Percentiles rank a stretch among this genome's conserved stretches.
Conservation (phyloP, 2,329 filamentous ascomycete species). For the Aspergillus pseudoglaucus region DNA sequence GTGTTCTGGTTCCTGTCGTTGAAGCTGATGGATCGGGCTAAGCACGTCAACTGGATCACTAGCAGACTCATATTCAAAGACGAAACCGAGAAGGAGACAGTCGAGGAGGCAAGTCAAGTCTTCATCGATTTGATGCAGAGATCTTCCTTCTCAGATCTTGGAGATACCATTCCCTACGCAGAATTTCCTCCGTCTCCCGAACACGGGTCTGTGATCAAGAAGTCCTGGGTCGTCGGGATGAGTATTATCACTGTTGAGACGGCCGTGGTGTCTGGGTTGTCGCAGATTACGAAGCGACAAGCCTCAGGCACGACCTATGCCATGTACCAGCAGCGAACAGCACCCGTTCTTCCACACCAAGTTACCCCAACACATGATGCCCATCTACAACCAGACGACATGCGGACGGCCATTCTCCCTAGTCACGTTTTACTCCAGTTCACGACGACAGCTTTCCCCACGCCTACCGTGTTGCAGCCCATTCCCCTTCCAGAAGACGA, state of each 20-base stretch:
- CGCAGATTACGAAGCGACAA: conserved; percentile 46
- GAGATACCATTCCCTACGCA: conserved; percentile 52
- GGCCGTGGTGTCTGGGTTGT: conserved; percentile 40
- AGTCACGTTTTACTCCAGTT: conserved; percentile 42
- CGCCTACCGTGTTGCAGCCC: conserved; percentile 53
- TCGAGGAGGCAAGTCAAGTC: conserved; percentile 89
- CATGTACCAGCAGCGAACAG: conserved; percentile 42
- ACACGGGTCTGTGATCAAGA: conserved; percentile 38
- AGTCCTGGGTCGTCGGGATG: conserved; percentile 47
- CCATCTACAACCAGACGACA: conserved; percentile 32
- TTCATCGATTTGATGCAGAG: conserved; percentile 94
- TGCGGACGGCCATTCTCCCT: conserved; percentile 38
- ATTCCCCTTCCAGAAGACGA: conserved; percentile 71
- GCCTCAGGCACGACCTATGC: conserved; percentile 46
- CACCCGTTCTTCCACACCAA: conserved; percentile 41
- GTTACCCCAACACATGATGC: conserved; percentile 34
- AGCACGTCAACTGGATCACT: conserved; percentile 83
- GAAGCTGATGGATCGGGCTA: conserved; percentile 74
- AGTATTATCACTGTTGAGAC: conserved; percentile 48
- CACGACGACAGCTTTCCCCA: conserved; percentile 38
- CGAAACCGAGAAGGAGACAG: conserved; percentile 62
- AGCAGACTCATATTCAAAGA: conserved; percentile 75
- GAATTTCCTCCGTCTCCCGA: conserved; percentile 35
- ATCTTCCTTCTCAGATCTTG: conserved; percentile 75
- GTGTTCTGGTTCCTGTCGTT: conserved; percentile 94